A percentile compares a stretch with the other conserved stretches of the same genome.
Evolutionary conservation across 495 filamentous ascomycete species (phyloP).

Genomic region (Aspergillus baeticus): DNA sequence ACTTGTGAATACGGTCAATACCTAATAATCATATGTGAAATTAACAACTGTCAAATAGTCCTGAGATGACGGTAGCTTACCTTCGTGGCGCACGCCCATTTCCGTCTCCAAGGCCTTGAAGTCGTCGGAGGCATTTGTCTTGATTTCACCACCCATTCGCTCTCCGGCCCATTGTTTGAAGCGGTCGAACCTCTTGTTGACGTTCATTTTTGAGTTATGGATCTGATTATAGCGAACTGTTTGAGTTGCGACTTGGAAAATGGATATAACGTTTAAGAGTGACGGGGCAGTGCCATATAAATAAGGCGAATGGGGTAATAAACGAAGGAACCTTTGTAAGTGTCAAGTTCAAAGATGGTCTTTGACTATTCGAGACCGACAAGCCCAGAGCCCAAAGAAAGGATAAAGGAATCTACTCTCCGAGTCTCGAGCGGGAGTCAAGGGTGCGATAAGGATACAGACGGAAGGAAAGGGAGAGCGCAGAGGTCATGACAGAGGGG

Average conservation of each 20-base stretch:
- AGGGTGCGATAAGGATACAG: background rate
- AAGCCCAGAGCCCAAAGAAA: background rate
- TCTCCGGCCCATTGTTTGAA: constrained; percentile 99
- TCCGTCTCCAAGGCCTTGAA: constrained; percentile 92
- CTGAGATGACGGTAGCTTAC: constrained; percentile 43
- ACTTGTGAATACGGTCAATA: constrained; percentile 87
- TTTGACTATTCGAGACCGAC: constrained; percentile 9
- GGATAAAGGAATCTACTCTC: background rate
- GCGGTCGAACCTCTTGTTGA: constrained; percentile 94
- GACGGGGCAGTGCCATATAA: background rate
- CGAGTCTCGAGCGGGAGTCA: background rate
- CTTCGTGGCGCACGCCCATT: constrained; percentile 89
- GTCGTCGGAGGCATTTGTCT: constrained; percentile 84
- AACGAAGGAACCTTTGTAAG: background rate
- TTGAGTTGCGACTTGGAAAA: constrained; percentile 5
- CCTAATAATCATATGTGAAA: constrained; percentile 46
- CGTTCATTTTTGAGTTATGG: constrained; percentile 63
- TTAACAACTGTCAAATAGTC: constrained; percentile 12
- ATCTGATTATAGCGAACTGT: background rate
- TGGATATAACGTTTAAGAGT: constrained; percentile 4
- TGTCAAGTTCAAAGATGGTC: background rate
- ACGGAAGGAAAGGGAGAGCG: constrained; percentile 19
- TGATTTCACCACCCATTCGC: constrained; percentile 91
- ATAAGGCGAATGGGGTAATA: background rate
- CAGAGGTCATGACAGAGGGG: constrained; percentile 18